Conservation (phyloP, 768 basidiomycete genomes). For the Amanita phalloides region DNA sequence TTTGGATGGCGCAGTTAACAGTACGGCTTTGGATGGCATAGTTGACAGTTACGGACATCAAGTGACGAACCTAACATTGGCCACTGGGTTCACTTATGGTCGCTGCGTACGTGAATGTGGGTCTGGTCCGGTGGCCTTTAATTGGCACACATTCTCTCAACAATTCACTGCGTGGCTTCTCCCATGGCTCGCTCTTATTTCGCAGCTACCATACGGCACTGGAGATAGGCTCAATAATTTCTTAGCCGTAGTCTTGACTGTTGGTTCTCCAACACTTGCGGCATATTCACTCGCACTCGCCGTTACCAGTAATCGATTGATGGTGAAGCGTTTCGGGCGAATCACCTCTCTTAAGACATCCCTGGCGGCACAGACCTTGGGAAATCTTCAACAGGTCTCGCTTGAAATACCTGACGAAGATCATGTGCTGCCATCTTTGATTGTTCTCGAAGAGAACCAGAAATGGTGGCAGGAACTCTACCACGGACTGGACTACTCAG, state of each 20-base stretch:
- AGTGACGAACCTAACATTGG: not conserved
- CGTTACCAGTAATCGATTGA: constrained; percentile 32
- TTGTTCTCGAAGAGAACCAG: constrained; percentile 31
- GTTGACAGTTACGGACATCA: not conserved
- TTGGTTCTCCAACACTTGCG: constrained; percentile 34
- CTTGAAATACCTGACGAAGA: constrained; percentile 18
- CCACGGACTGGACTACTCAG: constrained; percentile 20
- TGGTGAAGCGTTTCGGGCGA: constrained; percentile 19
- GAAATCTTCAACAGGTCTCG: constrained; percentile 31
- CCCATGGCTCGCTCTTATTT: constrained; percentile 37
- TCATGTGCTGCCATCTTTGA: constrained; percentile 25
- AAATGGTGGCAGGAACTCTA: constrained; percentile 27
- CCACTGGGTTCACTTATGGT: not conserved
- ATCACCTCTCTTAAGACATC: constrained; percentile 19
- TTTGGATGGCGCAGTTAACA: not conserved
- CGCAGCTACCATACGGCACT: constrained; percentile 39
- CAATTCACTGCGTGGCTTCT: constrained; percentile 34
- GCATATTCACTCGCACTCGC: constrained; percentile 34
- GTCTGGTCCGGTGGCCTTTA: constrained; percentile 14
- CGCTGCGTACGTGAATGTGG: constrained; percentile 13
- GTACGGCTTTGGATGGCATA: constrained; percentile 3
- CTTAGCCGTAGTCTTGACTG: constrained; percentile 27
- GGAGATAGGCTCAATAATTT: constrained; percentile 28
- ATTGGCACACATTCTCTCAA: constrained; percentile 24
- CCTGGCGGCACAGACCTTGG: constrained; percentile 23